Evolutionary conservation across 2,329 filamentous ascomycete species (phyloP).

Genomic region (Pseudogymnoascus destructans): DNA sequence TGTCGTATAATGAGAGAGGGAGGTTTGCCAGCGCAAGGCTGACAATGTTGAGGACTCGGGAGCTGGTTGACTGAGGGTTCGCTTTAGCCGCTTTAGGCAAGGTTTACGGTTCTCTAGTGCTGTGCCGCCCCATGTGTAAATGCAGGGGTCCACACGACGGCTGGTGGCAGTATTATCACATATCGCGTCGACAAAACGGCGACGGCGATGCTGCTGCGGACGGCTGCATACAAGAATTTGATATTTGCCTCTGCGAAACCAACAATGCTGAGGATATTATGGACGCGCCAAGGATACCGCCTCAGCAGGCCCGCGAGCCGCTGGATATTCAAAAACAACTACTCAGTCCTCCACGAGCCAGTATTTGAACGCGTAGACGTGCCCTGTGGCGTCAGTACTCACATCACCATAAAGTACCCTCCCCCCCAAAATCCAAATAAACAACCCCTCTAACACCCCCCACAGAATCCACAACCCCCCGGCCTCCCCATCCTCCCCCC

Average conservation of each 20-base stretch:
- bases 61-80: background rate
- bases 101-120: background rate
- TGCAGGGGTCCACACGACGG: background rate
- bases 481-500: slow-evolving; percentile 28
- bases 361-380: background rate
- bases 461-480: background rate
- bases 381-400: background rate
- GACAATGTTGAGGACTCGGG: background rate
- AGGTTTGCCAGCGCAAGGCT: background rate
- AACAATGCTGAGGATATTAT: background rate
- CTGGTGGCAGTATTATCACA: background rate
- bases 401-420: slow-evolving; percentile 29
- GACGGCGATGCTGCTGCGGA: background rate
- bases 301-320: background rate
- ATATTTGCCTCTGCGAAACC: background rate
- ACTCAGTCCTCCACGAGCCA: background rate
- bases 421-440: background rate
- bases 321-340: background rate
- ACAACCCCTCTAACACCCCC: background rate
- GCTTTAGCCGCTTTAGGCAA: background rate
- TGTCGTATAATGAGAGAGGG: background rate
- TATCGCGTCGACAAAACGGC: background rate
- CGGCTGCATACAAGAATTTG: background rate
- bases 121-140: background rate
- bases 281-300: background rate